Base-by-base conservation (phyloP, 768 basidiomycete genomes). In the Melanogaster broomeanus region DNA sequence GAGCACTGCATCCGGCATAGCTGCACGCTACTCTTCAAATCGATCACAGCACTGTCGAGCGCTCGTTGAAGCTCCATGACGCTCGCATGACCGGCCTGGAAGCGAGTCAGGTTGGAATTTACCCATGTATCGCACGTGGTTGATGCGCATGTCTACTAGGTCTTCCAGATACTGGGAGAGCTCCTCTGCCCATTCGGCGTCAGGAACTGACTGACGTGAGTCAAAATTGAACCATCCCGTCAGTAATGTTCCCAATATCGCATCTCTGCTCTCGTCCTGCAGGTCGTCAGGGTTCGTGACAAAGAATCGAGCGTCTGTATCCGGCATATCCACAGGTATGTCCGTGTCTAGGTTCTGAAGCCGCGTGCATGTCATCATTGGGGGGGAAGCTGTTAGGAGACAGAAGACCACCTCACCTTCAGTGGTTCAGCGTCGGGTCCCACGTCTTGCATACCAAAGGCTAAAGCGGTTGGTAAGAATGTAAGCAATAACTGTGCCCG, bases 291-390 rank as follows among this genome's bases (percentile, higher is more conserved):
- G 27, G 13, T 43, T 30, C 3, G 48, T 30, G n/a, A 70, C 61
- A 48, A 70, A 75, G 54, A 81, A 77, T 10, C 55, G 56, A 2
- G 73, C 61, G 0, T 52, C 37, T 5, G 70, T 69, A 61, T 81
- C 79, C 1, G 59, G 44, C 12, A 45, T 58, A 1, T 71, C 70
- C 21, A 83, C 69, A 2, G 67, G 52, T 4, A 63, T 31, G 50
- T 81, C 78, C 5, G 76, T 79, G 51, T 84, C 82, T n/a, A 83
- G 60, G 59, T 83, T 82, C 83, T 82, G 10, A 42, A 33, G 15
- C 37, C 8, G 21, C 40, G 21, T 48, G 6, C 24, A 49, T n/a
- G 27, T 2, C 6, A 38, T 57, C 6, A 0, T 13, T 43, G 12
- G 15, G n/a, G 8, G n/a, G 6, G 9, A 13, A 6, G 18, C 11